A percentile compares a stretch with the other conserved stretches of the same genome.
Evolutionary conservation across 495 filamentous ascomycete genomes (phyloP).

Genomic region (Hypoxylon perforatum): DNA sequence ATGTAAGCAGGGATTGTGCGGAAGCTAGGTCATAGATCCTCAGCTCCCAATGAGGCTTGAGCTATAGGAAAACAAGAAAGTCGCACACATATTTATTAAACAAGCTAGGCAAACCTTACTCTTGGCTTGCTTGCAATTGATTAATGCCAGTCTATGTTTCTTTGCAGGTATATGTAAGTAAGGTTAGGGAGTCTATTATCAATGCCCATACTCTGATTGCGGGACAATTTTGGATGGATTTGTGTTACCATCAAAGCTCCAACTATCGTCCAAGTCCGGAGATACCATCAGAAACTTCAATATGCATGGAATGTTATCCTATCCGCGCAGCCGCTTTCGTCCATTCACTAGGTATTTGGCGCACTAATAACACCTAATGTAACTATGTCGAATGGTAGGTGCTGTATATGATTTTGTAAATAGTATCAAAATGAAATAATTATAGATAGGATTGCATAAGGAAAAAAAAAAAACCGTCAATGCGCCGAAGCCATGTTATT

Average conservation of each 20-base stretch:
- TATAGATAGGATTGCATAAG: constrained; percentile 22
- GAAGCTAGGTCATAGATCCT: constrained; percentile 33
- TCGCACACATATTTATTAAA: constrained; percentile 2
- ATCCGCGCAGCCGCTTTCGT: constrained; percentile 31
- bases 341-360: constrained; percentile 25
- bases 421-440: too few species aligned
- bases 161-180: background rate
- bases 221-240: background rate
- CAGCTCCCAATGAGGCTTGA: constrained; percentile 30
- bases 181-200: constrained; percentile 5
- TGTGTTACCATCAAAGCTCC: background rate
- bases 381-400: too few species aligned
- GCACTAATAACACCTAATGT: background rate
- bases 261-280: constrained; percentile 28
- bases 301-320: background rate
- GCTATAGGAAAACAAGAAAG: constrained; percentile 19
- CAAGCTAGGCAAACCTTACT: background rate
- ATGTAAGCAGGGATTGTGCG: constrained; percentile 17
- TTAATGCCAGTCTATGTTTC: background rate
- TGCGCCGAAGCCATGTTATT: constrained; percentile 8
- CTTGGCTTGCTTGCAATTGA: background rate
- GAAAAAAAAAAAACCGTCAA: background rate
- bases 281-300: constrained; percentile 11
- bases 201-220: constrained; percentile 26
- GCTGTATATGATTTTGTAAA: too few species aligned